Evolutionary conservation across 2,329 filamentous ascomycete genomes (phyloP), one percentile per base, ranked within the genome.

Genomic region (Neofusicoccum kwambonambiense): DNA sequence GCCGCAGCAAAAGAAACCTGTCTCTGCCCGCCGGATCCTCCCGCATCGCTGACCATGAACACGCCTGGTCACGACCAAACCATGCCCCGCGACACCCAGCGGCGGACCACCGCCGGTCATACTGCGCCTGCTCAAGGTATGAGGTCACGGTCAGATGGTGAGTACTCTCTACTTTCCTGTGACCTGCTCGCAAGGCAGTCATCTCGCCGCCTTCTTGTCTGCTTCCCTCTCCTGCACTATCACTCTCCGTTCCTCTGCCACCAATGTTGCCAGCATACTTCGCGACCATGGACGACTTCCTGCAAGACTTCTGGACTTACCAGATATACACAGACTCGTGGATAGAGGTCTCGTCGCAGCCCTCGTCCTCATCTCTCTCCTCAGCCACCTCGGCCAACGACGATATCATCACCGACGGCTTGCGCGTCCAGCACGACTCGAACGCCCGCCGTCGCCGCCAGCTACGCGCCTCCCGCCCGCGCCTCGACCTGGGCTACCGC

Each of bases 341-440:
- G 95, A 88, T 98, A 71, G 94, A 99, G 77, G 88, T 99, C 67
- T 87, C 90, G 52, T 97, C 94, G 3, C 92, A 95, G 71, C 93
- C 94, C 7, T 97, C 94, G 0, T 96, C 94, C 2, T 97, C 94
- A 2, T 97, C 93, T 13, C 82, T 97, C 12, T 97, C 93, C 19
- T 97, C 86, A n/a, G 78, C 88, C 62, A 87, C 90, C 74, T 97
- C 86, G 19, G 79, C 88, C 62, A 88, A 90, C 74, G 93, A 97
- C 69, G 93, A 97, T 73, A 94, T 97, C 69, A 90, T 97, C 69
- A 96, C 92, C 1, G 95, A 92, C 4, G 93, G 93, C 31, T 84
- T 97, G 47, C 87, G 88, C 62, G 89, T 97, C 61, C 89, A 90
- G 68, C 83, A 84, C 69, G 84, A 85, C 70, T 84, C 87, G 51